Percentiles rank a stretch among this genome's conserved stretches.
Conservation (phyloP, 2,329 filamentous ascomycete genomes). For the Periconia sp. region DNA sequence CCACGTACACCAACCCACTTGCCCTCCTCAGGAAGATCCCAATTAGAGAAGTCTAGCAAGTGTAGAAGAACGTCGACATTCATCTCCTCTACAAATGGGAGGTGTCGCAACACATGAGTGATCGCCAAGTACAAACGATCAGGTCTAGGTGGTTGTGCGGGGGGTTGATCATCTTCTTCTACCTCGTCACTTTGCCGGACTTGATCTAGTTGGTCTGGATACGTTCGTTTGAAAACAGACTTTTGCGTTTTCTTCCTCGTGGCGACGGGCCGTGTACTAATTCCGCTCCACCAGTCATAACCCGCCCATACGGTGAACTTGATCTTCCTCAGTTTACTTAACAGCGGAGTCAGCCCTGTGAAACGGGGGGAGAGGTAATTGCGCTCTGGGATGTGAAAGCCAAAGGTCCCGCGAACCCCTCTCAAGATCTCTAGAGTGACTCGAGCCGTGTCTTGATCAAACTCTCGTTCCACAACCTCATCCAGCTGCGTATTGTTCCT, state of each 20-base stretch:
- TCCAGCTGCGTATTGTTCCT: slow-evolving; percentile 19
- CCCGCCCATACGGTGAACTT: slow-evolving; percentile 32
- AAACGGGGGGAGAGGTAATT: slow-evolving; percentile 33
- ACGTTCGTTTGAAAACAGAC: slow-evolving; percentile 12
- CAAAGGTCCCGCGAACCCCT: slow-evolving; percentile 18
- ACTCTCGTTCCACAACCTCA: slow-evolving; percentile 26
- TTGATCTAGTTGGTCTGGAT: slow-evolving; percentile 14
- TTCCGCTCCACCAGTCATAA: slow-evolving; percentile 32
- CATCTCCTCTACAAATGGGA: slow-evolving; percentile 34
- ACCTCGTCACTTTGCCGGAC: slow-evolving; percentile 5
- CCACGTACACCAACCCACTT: slow-evolving; percentile 28
- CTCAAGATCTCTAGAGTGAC: slow-evolving; percentile 33
- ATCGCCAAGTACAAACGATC: slow-evolving; percentile 28
- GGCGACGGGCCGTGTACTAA: slow-evolving; percentile 3
- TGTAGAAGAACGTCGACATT: slow-evolving; percentile 28
- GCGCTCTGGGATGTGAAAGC: slow-evolving; percentile 27
- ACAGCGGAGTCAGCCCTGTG: slow-evolving; percentile 26
- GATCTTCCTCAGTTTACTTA: slow-evolving; percentile 23
- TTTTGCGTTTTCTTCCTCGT: slow-evolving; percentile 9
- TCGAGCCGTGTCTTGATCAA: slow-evolving; percentile 25
- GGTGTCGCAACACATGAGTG: slow-evolving; percentile 23
- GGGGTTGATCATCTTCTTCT: neutral
- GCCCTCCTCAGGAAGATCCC: slow-evolving; percentile 34
- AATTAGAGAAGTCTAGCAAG: slow-evolving; percentile 24
- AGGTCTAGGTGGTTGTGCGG: slow-evolving; percentile 6